Conservation (phyloP, 2,329 filamentous ascomycete genomes). For the Epichloe festucae region DNA sequence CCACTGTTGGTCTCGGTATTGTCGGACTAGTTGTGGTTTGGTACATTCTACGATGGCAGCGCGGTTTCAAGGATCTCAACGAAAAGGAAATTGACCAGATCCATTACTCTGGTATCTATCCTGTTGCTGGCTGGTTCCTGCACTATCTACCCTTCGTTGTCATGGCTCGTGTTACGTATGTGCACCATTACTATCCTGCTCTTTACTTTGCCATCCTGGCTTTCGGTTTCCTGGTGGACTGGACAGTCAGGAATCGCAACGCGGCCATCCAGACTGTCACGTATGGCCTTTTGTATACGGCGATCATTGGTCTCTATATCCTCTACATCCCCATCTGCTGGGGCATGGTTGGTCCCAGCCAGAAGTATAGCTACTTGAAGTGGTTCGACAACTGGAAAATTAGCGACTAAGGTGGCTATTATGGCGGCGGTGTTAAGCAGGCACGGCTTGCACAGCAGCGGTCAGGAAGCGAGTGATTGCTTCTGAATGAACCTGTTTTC, state of each 20-base stretch:
- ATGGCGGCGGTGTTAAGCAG: not conserved
- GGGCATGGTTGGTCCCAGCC: conserved; percentile 79
- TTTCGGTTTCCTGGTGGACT: conserved; percentile 81
- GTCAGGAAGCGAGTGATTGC: not conserved
- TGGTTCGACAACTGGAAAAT: conserved; percentile 87
- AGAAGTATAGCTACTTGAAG: conserved; percentile 81
- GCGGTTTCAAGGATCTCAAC: conserved; percentile 76
- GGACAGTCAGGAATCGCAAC: conserved; percentile 56
- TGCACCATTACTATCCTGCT: conserved; percentile 98
- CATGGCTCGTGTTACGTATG: conserved; percentile 98
- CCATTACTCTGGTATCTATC: conserved; percentile 86
- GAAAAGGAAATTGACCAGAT: conserved; percentile 79
- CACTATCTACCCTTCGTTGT: conserved; percentile 93
- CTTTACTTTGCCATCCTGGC: conserved; percentile 92
- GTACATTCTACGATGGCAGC: conserved; percentile 92
- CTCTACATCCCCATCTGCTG: conserved; percentile 91
- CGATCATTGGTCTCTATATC: conserved; percentile 71
- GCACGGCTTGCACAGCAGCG: not conserved
- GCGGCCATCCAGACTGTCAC: conserved; percentile 50
- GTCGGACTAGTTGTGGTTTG: conserved; percentile 63
- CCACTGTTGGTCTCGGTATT: conserved; percentile 63
- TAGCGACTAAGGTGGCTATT: conserved; percentile 39
- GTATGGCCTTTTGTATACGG: conserved; percentile 62
- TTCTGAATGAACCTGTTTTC: not conserved
- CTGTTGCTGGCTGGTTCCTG: conserved; percentile 84